phyloP scores from a whole-genome alignment of 2,329 filamentous ascomycete genomes.

The Phialophora verrucosa region DNA sequence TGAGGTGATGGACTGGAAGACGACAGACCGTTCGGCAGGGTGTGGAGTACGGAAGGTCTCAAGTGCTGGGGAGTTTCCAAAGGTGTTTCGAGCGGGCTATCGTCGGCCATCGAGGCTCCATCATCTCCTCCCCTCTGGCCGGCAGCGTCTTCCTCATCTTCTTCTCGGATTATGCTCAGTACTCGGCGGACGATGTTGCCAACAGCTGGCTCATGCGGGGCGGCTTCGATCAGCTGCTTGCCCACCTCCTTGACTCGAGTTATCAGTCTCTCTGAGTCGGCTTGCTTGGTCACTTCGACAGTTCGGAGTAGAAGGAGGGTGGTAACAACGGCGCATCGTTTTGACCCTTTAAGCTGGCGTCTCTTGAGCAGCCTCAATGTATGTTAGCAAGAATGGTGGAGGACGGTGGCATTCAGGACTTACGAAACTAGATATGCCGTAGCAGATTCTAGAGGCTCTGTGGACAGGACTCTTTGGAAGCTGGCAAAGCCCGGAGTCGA shows the following conservation, averaged over 20 bases:
- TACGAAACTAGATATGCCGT: slow-evolving; percentile 62
- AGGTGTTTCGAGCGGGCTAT: slow-evolving; percentile 60
- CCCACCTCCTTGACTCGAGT: slow-evolving; percentile 80
- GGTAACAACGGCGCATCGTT: slow-evolving; percentile 88
- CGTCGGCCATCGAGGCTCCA: slow-evolving; percentile 60
- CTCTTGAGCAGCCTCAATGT: slow-evolving; percentile 78
- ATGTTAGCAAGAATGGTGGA: slow-evolving; percentile 5
- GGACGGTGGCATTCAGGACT: background rate
- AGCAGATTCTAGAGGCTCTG: slow-evolving; percentile 75
- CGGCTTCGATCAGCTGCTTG: slow-evolving; percentile 76
- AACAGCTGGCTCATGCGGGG: slow-evolving; percentile 88
- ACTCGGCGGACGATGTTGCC: slow-evolving; percentile 94
- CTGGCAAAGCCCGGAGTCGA: slow-evolving; percentile 72
- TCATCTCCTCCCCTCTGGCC: slow-evolving; percentile 54
- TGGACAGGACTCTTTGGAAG: slow-evolving; percentile 79
- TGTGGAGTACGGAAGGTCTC: slow-evolving; percentile 12
- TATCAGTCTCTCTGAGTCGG: slow-evolving; percentile 77
- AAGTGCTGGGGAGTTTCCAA: slow-evolving; percentile 43
- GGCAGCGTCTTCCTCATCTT: slow-evolving; percentile 77
- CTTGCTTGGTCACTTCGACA: slow-evolving; percentile 79
- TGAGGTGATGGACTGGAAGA: slow-evolving; percentile 38
- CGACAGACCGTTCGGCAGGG: slow-evolving; percentile 23
- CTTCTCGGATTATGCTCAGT: slow-evolving; percentile 86
- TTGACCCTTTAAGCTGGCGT: slow-evolving; percentile 84
- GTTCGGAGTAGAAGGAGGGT: slow-evolving; percentile 86